Base-by-base conservation (phyloP, 495 filamentous ascomycete genomes). In the Tuber borchii region DNA sequence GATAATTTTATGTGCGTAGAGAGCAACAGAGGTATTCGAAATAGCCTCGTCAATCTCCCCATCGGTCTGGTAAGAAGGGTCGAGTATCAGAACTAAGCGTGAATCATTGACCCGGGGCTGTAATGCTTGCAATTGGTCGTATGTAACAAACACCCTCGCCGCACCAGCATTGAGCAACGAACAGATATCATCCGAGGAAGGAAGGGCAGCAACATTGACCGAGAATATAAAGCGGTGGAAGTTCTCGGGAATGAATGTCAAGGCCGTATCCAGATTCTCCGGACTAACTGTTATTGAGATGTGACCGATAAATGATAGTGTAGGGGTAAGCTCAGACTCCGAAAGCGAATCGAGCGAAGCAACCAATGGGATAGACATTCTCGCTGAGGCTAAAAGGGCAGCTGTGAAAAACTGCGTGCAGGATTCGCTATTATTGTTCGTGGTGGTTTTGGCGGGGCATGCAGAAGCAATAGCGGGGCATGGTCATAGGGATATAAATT, bases 161-260 rank as follows among this genome's bases (percentile, higher is more conserved):
- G 93, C 93, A 72, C 96, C 95, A 77, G 90, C 88, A 82, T 99
- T 91, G 72, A 99, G 88, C 43, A 98, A 87, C 72, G 92, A 87
- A 71, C 94, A 85, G 31, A 97, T 85, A 77, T 97, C 92, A 56
- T 91, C 89, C 69, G 85, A 83, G 40, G 88, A 89, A 75, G 87
- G 79, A 73, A 98, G 88, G 40, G 86, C 84, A 34, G 92, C 91
- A 74, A 90, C 93, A 78, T 97, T 91, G 77, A 96, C 89, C 82
- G 90, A 94, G 75, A 89, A 86, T 81, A 91, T 88, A 80, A 93
- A 78, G 17, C 34, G 44, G 72, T 69, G 31, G 70, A 76, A 56
- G 73, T 83, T 71, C 1, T 46, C 26, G 39, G 82, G 74, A 44
- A 97, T 86, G 81, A 95, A 92, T n/a, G 83, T 77, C 77, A 88